Percentiles rank a stretch among this genome's conserved stretches.
These are phyloP conservation scores for Psophocarpus tetragonolobus DNA, from an alignment of 306 rosid species.

Conservation along the genomic window DNA sequence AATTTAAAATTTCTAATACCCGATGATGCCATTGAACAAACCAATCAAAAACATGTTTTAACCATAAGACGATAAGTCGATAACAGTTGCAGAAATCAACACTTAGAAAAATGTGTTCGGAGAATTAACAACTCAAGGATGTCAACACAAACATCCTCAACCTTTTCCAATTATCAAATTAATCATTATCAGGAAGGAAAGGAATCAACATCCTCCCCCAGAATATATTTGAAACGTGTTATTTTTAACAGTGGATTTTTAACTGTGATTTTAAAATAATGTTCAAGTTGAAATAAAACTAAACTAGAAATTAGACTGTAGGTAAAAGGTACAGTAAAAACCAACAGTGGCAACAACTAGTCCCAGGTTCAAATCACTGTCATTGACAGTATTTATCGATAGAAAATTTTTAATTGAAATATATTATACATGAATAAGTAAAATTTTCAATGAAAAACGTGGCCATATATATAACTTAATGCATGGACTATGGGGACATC, in stretches of 20 bases:
- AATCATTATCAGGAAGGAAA: slow-evolving; percentile 4
- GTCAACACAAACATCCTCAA: slow-evolving; percentile 21
- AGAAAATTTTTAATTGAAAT: not conserved
- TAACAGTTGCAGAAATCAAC: slow-evolving; percentile 8
- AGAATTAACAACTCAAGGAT: slow-evolving; percentile 31
- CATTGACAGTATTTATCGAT: not conserved
- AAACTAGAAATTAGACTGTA: not conserved
- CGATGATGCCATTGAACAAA: not conserved
- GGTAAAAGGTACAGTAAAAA: slow-evolving; percentile 20
- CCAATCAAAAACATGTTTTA: slow-evolving; percentile 12
- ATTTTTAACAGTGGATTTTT: slow-evolving; percentile 11
- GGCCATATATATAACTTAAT: not conserved
- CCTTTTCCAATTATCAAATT: not conserved
- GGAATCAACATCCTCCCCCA: not conserved
- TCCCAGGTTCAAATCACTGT: slow-evolving; percentile 14
- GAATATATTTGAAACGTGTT: not conserved
- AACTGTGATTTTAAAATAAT: slow-evolving; percentile 10
- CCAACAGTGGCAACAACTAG: not conserved
- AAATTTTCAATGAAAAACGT: slow-evolving; percentile 10
- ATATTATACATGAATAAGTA: not conserved
- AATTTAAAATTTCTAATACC: not conserved
- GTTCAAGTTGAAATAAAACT: slow-evolving; percentile 3
- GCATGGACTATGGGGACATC: slow-evolving; percentile 9
- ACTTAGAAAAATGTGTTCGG: not conserved
- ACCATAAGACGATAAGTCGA: not conserved